Conservation (phyloP, 2,329 filamentous ascomycete species). For the Cryphonectria radicalis region DNA sequence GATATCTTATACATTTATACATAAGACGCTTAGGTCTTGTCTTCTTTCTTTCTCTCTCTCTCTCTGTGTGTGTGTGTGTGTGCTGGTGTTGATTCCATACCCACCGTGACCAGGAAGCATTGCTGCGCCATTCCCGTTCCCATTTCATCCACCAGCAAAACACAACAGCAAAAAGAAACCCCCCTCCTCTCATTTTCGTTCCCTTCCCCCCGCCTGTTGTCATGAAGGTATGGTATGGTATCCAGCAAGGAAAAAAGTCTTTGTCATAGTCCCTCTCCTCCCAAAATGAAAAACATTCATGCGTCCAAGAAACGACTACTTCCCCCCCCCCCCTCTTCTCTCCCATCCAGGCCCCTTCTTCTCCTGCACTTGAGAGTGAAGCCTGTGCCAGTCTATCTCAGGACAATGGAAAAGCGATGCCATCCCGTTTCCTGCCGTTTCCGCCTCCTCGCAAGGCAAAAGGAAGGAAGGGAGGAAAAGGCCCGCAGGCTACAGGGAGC, state of each 20-base stretch:
- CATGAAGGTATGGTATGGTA: slow-evolving; percentile 4
- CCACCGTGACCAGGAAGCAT: neutral
- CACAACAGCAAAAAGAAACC: neutral
- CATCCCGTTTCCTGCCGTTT: slow-evolving; percentile 6
- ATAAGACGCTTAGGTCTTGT: slow-evolving; percentile 26
- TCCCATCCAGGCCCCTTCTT: neutral
- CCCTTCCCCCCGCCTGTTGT: neutral
- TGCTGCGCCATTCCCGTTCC: neutral
- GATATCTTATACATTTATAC: slow-evolving; percentile 30
- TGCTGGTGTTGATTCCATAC: neutral
- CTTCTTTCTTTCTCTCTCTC: neutral
- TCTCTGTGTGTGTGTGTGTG: too few relatives aligned
- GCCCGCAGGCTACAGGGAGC: neutral
- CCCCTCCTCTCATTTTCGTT: neutral
- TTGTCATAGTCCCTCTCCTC: neutral
- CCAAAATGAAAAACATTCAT: neutral
- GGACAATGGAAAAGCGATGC: slow-evolving; percentile 7
- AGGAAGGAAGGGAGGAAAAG: neutral
- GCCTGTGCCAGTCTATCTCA: slow-evolving; percentile 8
- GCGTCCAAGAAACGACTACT: neutral
- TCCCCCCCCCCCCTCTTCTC: neutral
- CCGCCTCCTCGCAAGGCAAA: slow-evolving; percentile 5
- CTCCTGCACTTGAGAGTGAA: neutral
- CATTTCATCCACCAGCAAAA: neutral
- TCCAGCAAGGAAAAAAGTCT: neutral